phyloP scores from a whole-genome alignment of 441 rosid genomes.

The Cnidoscolus chayamansa region DNA sequence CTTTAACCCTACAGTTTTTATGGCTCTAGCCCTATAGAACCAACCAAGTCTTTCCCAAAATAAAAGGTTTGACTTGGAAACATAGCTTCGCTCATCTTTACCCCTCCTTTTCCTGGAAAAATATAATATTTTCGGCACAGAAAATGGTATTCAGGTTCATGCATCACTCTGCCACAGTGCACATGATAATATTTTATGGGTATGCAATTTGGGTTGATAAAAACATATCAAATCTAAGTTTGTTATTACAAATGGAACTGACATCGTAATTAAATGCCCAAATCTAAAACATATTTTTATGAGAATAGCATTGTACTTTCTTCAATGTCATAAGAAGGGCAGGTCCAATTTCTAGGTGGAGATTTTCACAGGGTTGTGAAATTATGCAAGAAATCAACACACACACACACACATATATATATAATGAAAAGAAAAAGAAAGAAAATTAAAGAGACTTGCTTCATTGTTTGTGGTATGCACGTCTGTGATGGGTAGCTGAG shows the following conservation, averaged over 20 bases:
- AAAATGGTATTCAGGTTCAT: neutral
- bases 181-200: too few relatives aligned
- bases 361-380: neutral
- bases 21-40: neutral
- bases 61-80: slow-evolving; percentile 23
- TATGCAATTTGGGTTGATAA: too few relatives aligned
- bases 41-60: neutral
- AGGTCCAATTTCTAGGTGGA: too few relatives aligned
- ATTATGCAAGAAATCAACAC: neutral
- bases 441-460: too few relatives aligned
- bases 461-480: slow-evolving; percentile 9
- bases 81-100: neutral
- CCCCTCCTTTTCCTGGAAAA: neutral
- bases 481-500: neutral
- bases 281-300: too few relatives aligned
- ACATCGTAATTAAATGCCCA: too few relatives aligned
- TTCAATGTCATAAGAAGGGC: neutral
- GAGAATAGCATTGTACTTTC: neutral
- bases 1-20: neutral
- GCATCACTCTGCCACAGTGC: neutral
- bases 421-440: neutral
- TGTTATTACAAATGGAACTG: too few relatives aligned
- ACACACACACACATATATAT: neutral
- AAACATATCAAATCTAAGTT: too few relatives aligned
- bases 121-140: too few relatives aligned